Percentiles rank a stretch among this genome's conserved stretches.
phyloP scores from a whole-genome alignment of 1,284 basidiomycete genomes.

The Pseudozyma thailandica region DNA sequence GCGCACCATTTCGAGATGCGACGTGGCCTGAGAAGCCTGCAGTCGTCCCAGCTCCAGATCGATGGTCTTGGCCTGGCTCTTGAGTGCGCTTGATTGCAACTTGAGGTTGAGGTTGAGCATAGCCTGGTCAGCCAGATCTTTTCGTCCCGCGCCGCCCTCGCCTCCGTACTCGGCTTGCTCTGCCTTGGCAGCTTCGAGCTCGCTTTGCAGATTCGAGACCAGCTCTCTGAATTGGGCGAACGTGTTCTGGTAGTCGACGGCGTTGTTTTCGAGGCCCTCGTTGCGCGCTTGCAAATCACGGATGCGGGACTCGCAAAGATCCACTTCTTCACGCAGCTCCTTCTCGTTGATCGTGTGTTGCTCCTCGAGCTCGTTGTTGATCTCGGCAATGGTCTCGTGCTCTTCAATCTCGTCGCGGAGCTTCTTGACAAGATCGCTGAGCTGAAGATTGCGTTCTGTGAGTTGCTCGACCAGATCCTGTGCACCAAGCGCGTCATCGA shows the following conservation, averaged over 20 bases:
- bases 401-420: conserved; percentile 95
- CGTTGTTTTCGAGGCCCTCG: conserved; percentile 53
- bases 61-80: conserved; percentile 65
- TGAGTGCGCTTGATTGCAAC: conserved; percentile 62
- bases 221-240: conserved; percentile 64
- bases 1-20: conserved; percentile 58
- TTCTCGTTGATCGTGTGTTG: conserved; percentile 94
- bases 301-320: conserved; percentile 46
- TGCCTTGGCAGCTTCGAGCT: conserved; percentile 57
- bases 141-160: conserved; percentile 39
- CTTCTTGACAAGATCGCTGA: conserved; percentile 87
- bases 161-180: conserved; percentile 47
- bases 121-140: conserved; percentile 51
- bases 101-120: conserved; percentile 65
- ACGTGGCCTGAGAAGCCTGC: conserved; percentile 52
- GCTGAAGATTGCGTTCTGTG: conserved; percentile 86
- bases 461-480: conserved; percentile 96
- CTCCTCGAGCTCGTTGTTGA: conserved; percentile 97
- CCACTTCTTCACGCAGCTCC: conserved; percentile 87
- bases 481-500: conserved; percentile 92
- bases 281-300: conserved; percentile 43
- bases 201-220: conserved; percentile 57
- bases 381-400: conserved; percentile 91
- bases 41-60: conserved; percentile 59
- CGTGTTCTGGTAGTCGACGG: conserved; percentile 60